Percentiles rank a stretch among this genome's conserved stretches.
These are phyloP conservation scores for Camellia lanceoleosa DNA, from an alignment of 148 eudicot genomes.

Conservation along the genomic window DNA sequence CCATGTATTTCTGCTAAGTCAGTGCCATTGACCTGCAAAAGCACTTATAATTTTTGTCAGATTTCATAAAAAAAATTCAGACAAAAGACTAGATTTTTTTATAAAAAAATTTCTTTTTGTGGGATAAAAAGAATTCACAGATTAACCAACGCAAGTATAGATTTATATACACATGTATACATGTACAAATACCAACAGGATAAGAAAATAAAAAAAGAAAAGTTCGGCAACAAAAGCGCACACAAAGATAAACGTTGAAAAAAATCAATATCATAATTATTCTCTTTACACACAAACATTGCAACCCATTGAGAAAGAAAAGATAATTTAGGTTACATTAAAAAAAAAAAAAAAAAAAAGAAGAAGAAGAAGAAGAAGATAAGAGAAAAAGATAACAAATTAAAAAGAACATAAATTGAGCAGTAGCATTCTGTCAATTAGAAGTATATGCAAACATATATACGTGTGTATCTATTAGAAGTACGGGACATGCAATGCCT, in stretches of 20 bases:
- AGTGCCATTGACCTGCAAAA: constrained; percentile 60
- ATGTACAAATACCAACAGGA: not conserved
- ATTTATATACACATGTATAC: not conserved
- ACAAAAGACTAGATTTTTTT: no score
- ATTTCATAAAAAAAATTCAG: not conserved
- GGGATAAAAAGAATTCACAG: not conserved
- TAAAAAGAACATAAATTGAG: no score
- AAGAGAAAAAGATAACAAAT: no score
- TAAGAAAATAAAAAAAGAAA: not conserved
- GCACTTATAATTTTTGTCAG: not conserved
- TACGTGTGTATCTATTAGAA: no score
- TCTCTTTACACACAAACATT: not conserved
- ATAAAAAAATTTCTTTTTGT: no score
- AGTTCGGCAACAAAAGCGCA: not conserved
- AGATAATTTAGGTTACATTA: not conserved
- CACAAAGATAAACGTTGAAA: not conserved
- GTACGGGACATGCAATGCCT: not conserved
- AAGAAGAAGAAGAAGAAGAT: no score
- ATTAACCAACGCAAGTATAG: not conserved
- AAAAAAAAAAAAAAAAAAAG: not conserved
- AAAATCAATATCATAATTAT: not conserved
- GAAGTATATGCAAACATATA: no score
- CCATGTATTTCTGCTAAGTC: constrained; percentile 61
- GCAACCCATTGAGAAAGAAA: not conserved
- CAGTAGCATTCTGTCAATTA: no score